Percentiles rank a stretch among this genome's conserved stretches.
These are phyloP conservation scores for Limnomonas spitsbergensis DNA, from an alignment of 139 green algal genomes.

Conservation along the genomic window DNA sequence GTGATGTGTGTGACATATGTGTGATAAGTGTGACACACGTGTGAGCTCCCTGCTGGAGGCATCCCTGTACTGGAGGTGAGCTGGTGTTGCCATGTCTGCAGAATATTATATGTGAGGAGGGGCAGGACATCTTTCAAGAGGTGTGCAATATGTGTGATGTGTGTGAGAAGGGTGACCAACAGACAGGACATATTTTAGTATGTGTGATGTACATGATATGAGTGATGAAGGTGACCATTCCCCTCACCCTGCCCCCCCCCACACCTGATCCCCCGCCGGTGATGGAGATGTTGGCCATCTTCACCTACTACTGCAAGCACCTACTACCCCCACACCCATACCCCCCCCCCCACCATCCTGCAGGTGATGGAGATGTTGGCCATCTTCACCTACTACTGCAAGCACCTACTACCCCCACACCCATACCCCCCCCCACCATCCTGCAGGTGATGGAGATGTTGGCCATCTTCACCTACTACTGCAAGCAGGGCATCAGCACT, in stretches of 20 bases:
- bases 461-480: slow-evolving; percentile 90
- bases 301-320: slow-evolving; percentile 83
- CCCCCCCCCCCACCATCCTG: too few relatives aligned
- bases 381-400: slow-evolving; percentile 88
- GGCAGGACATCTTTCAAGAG: too few relatives aligned
- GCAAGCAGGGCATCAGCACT: slow-evolving; percentile 50
- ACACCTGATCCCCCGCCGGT: slow-evolving; percentile 34
- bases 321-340: too few relatives aligned
- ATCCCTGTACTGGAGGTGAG: slow-evolving; percentile 72
- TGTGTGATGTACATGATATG: too few relatives aligned
- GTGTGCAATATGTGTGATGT: too few relatives aligned
- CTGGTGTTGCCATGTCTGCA: not conserved
- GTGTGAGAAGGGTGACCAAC: too few relatives aligned
- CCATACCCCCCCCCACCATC: too few relatives aligned
- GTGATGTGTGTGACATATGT: slow-evolving; percentile 58
- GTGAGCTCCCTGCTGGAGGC: slow-evolving; percentile 70
- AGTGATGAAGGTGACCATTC: too few relatives aligned
- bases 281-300: slow-evolving; percentile 86
- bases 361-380: slow-evolving; percentile 82
- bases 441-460: slow-evolving; percentile 78
- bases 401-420: too few relatives aligned
- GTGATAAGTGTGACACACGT: slow-evolving; percentile 57
- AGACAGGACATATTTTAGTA: too few relatives aligned
- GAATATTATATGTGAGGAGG: too few relatives aligned
- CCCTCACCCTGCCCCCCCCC: too few relatives aligned